Evolutionary conservation across 2,329 filamentous ascomycete species (phyloP).

Genomic region (Fusarium guadeloupense): DNA sequence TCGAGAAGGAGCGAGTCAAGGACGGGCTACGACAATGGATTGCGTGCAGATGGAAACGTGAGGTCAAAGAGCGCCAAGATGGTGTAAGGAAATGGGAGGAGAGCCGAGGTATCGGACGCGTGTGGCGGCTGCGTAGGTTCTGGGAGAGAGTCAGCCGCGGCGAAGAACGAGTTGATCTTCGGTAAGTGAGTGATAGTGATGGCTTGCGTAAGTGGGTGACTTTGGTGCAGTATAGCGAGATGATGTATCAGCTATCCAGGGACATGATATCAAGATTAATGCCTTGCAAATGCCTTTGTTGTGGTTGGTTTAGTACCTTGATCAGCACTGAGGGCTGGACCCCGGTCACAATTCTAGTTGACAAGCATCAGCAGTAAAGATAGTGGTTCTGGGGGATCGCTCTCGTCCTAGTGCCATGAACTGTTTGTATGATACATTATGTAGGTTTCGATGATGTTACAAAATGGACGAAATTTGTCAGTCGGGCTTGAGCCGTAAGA

Average conservation of each 20-base stretch:
- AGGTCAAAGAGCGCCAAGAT: constrained; percentile 61
- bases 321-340: background rate
- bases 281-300: background rate
- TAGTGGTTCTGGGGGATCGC: constrained; percentile 2
- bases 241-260: background rate
- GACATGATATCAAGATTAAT: background rate
- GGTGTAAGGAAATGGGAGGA: constrained; percentile 60
- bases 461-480: constrained; percentile 19
- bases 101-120: constrained; percentile 61
- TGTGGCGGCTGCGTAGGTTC: constrained; percentile 70
- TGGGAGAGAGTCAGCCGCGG: constrained; percentile 69
- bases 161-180: constrained; percentile 36
- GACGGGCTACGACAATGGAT: constrained; percentile 73
- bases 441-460: constrained; percentile 40
- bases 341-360: constrained; percentile 14
- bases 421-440: constrained; percentile 43
- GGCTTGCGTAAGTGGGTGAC: background rate
- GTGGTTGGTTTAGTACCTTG: background rate
- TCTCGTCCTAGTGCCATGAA: constrained; percentile 10
- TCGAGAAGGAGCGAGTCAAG: constrained; percentile 74
- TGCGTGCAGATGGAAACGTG: constrained; percentile 63
- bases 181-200: constrained; percentile 33
- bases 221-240: background rate
- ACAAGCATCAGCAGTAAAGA: background rate
- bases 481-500: background rate